Percentiles rank a stretch among this genome's conserved stretches.
These are phyloP conservation scores for Claviceps fusiformis DNA, from an alignment of 2,329 filamentous ascomycete genomes.

Conservation along the genomic window DNA sequence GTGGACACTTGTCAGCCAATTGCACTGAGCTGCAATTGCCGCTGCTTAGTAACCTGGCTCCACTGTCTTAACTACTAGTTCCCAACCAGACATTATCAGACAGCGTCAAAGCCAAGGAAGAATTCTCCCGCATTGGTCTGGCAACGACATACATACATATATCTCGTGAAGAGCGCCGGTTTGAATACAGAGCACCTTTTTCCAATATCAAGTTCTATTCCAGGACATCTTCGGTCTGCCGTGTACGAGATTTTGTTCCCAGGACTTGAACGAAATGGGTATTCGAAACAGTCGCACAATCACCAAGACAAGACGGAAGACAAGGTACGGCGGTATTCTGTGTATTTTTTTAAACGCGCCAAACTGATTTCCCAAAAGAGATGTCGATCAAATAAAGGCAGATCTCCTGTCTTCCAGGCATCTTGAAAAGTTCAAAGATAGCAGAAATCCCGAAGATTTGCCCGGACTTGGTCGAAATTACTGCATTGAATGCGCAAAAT, in stretches of 20 bases:
- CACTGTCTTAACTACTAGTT: neutral
- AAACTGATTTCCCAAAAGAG: conserved; percentile 37
- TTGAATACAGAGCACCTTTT: neutral
- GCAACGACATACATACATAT: neutral
- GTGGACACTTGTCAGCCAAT: neutral
- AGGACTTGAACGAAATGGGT: conserved; percentile 40
- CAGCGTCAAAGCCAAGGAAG: neutral
- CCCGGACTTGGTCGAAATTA: conserved; percentile 78
- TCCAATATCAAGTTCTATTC: neutral
- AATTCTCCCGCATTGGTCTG: neutral
- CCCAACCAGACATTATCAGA: neutral
- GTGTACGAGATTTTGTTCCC: neutral
- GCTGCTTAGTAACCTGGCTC: neutral
- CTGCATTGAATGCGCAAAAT: conserved; percentile 89
- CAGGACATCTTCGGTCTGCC: neutral
- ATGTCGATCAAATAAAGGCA: conserved; percentile 81
- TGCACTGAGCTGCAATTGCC: neutral
- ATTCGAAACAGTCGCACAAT: conserved; percentile 52
- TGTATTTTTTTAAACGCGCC: neutral
- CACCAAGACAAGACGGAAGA: conserved; percentile 61
- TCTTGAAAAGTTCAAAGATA: conserved; percentile 62
- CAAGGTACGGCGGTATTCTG: conserved; percentile 35
- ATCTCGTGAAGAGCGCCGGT: neutral
- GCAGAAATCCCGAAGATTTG: conserved; percentile 72
- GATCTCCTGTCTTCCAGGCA: conserved; percentile 71